These are phyloP conservation scores for Plantago lanceolata DNA, from an alignment of 305 asterid species.

Conservation along the genomic window DNA sequence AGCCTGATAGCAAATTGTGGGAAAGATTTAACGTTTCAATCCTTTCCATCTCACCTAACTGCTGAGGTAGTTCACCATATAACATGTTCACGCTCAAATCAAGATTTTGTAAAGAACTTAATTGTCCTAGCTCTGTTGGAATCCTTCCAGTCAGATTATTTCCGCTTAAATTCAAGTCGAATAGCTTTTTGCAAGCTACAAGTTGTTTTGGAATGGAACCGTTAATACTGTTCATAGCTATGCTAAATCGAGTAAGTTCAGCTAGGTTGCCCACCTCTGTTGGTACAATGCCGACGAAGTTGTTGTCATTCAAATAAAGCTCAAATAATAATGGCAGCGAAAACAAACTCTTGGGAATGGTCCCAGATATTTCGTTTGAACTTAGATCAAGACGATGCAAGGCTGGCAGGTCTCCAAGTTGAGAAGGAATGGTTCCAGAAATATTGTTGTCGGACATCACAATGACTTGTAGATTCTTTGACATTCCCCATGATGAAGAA, in stretches of 20 bases:
- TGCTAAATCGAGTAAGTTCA: slow-evolving; percentile 15
- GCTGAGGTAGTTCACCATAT: slow-evolving; percentile 23
- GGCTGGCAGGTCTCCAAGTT: slow-evolving; percentile 27
- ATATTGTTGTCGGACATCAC: slow-evolving; percentile 27
- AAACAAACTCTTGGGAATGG: slow-evolving; percentile 28
- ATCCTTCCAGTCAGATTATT: slow-evolving; percentile 22
- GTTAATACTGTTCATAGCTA: slow-evolving; percentile 24
- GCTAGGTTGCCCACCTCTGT: slow-evolving; percentile 22
- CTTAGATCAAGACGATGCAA: slow-evolving; percentile 24
- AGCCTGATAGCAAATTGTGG: slow-evolving; percentile 33
- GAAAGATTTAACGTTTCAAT: slow-evolving; percentile 27
- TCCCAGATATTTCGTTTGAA: slow-evolving; percentile 26
- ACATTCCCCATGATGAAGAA: slow-evolving; percentile 25
- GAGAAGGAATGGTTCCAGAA: slow-evolving; percentile 31
- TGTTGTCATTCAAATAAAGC: slow-evolving; percentile 26
- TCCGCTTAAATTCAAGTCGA: slow-evolving; percentile 27
- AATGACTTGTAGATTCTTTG: slow-evolving; percentile 13
- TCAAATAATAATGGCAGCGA: slow-evolving; percentile 14
- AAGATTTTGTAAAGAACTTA: slow-evolving; percentile 17
- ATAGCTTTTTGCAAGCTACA: slow-evolving; percentile 11
- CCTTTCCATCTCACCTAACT: slow-evolving; percentile 19
- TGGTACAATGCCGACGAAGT: slow-evolving; percentile 28
- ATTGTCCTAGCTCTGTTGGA: slow-evolving; percentile 24
- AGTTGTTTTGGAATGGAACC: slow-evolving; percentile 29
- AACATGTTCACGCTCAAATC: slow-evolving; percentile 36